Evolutionary conservation across 169 alveolate species (phyloP), one percentile per base, ranked within the genome.

Genomic region (Cryptosporidium ubiquitum): DNA sequence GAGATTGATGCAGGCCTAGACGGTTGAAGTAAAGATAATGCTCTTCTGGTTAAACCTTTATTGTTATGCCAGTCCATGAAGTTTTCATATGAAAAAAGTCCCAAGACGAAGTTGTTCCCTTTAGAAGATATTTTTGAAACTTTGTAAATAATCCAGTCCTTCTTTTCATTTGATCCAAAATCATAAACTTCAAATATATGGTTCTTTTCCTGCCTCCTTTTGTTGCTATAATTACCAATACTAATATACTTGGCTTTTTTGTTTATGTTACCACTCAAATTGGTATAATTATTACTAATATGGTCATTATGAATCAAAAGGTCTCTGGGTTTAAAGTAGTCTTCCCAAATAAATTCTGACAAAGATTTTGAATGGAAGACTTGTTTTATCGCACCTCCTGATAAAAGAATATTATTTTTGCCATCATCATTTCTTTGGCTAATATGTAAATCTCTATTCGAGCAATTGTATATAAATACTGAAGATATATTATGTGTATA

Each of bases 41-140:
- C 89, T 29, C 69, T 61, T n/a, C 64, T 58, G n/a, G 75, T 79
- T 23, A 61, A 29, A n/a, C 89, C 89, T 9, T 39, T 60, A 7
- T 33, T 37, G 23, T 44, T 57, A 14, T 61, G 64, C 89, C 89
- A 79, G 33, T 61, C 49, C 89, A 79, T 79, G 52, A 79, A 79
- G 26, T 79, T 68, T 20, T 58, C 64, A 39, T 79, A 79, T n/a
- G 89, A 79, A 40, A 79, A 79, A 16, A 79, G 23, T 1, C 89
- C 68, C 47, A 79, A 61, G 6, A 79, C 33, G 14, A 20, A 79
- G 47, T 61, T 26, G 20, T 61, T 64, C 6, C 42, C 57, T 64
- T 39, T 64, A 9, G 52, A 35, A n/a, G 57, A 57, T 7, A 79
- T 16, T 16, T 52, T 79, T 16, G 75, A 79, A 16, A 58, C 44